phyloP scores from a whole-genome alignment of 805 yeast species.

The Candida koratica region DNA sequence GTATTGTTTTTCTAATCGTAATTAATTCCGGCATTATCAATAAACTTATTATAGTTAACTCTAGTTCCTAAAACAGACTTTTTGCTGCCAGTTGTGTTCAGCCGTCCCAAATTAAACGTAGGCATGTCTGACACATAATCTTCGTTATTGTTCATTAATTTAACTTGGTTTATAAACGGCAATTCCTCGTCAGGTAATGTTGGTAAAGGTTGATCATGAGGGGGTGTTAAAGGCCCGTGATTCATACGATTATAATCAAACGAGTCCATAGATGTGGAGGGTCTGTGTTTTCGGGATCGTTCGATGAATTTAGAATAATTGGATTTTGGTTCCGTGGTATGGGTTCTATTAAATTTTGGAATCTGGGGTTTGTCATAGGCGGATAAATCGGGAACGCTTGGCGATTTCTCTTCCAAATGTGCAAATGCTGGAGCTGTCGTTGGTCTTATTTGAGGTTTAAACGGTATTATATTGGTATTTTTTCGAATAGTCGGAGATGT shows the following conservation, averaged over 20 bases:
- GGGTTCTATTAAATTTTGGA: slow-evolving; percentile 18
- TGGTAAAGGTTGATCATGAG: slow-evolving; percentile 13
- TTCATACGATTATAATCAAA: slow-evolving; percentile 13
- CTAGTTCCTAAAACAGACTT: slow-evolving; percentile 38
- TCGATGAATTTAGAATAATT: slow-evolving; percentile 13
- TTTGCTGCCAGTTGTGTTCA: slow-evolving; percentile 29
- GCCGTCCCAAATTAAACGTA: slow-evolving; percentile 16
- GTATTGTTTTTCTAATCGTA: no score
- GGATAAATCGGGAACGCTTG: slow-evolving; percentile 19
- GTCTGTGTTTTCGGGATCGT: slow-evolving; percentile 12
- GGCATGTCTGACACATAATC: slow-evolving; percentile 7
- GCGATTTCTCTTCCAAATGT: slow-evolving; percentile 6
- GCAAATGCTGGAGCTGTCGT: slow-evolving; percentile 3
- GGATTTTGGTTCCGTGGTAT: slow-evolving; percentile 16
- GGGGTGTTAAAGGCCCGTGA: slow-evolving; percentile 8
- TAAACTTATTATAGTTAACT: slow-evolving; percentile 34
- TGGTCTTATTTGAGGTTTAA: slow-evolving; percentile 13
- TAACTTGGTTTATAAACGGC: slow-evolving; percentile 36
- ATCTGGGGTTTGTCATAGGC: slow-evolving; percentile 14
- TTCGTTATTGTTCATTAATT: slow-evolving; percentile 18
- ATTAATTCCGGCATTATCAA: no score
- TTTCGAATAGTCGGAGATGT: slow-evolving; percentile 11
- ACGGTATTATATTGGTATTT: slow-evolving; percentile 24
- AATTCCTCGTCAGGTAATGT: slow-evolving; percentile 25
- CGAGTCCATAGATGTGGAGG: slow-evolving; percentile 11